Evolutionary conservation across 805 yeast genomes (phyloP).

Genomic region (Starmerella gropengiesseri): DNA sequence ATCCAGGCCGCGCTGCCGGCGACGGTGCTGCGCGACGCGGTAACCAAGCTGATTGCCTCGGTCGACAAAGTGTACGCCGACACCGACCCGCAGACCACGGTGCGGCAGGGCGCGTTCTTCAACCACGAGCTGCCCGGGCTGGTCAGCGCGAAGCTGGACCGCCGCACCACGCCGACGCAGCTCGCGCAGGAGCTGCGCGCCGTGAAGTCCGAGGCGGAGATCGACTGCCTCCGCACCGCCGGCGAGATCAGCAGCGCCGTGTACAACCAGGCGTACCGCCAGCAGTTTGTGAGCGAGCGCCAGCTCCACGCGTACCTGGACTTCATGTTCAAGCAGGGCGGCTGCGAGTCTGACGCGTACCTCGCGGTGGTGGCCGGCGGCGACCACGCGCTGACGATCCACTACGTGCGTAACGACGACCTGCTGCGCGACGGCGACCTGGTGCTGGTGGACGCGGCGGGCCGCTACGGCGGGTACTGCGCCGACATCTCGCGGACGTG

Average conservation of each 20-base stretch:
- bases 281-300: constrained; percentile 53
- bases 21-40: constrained; percentile 10
- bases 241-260: constrained; percentile 75
- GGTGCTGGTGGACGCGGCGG: constrained; percentile 93
- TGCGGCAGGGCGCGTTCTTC: constrained; percentile 21
- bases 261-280: constrained; percentile 68
- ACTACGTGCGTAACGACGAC: constrained; percentile 88
- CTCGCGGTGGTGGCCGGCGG: constrained; percentile 97
- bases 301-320: constrained; percentile 72
- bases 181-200: constrained; percentile 37
- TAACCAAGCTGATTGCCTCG: constrained; percentile 13
- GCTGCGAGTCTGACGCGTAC: constrained; percentile 83
- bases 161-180: neutral
- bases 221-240: constrained; percentile 69
- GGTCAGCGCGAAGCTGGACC: constrained; percentile 9
- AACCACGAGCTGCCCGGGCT: constrained; percentile 21
- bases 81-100: constrained; percentile 21
- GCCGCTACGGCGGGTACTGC: constrained; percentile 84
- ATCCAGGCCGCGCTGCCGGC: constrained; percentile 57
- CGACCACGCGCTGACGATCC: constrained; percentile 76
- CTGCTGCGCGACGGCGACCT: constrained; percentile 62
- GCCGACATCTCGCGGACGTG: constrained; percentile 94
- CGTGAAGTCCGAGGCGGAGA: constrained; percentile 65
- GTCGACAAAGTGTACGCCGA: constrained; percentile 23
- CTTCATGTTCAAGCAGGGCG: constrained; percentile 70